phyloP scores from a whole-genome alignment of 1,284 basidiomycete species.

The Athelia sp. region DNA sequence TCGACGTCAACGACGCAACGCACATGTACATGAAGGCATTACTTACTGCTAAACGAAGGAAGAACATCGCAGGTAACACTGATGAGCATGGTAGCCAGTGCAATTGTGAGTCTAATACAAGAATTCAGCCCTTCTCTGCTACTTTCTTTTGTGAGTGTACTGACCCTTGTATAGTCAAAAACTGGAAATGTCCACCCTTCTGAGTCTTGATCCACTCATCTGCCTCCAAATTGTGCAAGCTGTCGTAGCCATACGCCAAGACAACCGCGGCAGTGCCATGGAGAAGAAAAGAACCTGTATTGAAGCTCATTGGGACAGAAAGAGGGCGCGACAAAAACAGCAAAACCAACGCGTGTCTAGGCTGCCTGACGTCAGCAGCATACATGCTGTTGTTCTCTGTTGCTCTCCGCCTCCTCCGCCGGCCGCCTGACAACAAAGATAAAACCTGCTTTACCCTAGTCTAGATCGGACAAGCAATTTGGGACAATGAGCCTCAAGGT shows the following conservation, averaged over 20 bases:
- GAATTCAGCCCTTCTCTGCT: not conserved
- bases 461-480: too few relatives aligned
- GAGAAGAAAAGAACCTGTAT: constrained; percentile 19
- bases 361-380: too few relatives aligned
- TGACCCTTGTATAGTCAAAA: constrained; percentile 75
- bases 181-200: constrained; percentile 66
- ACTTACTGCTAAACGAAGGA: constrained; percentile 40
- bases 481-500: too few relatives aligned
- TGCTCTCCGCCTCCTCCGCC: too few relatives aligned
- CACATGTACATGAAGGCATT: not conserved
- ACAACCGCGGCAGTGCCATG: constrained; percentile 36
- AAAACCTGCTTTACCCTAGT: too few relatives aligned
- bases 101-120: constrained; percentile 40
- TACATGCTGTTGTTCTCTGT: too few relatives aligned
- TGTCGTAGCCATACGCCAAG: constrained; percentile 45
- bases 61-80: constrained; percentile 45
- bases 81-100: constrained; percentile 46
- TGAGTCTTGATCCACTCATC: constrained; percentile 36
- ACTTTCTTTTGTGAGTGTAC: constrained; percentile 11
- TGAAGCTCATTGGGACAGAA: too few relatives aligned
- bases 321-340: not conserved
- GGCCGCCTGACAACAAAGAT: too few relatives aligned
- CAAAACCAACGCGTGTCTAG: not conserved
- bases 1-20: constrained; percentile 2
- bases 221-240: constrained; percentile 29